phyloP scores from a whole-genome alignment of 805 yeast species.

The Kockiozyma suomiensis region DNA sequence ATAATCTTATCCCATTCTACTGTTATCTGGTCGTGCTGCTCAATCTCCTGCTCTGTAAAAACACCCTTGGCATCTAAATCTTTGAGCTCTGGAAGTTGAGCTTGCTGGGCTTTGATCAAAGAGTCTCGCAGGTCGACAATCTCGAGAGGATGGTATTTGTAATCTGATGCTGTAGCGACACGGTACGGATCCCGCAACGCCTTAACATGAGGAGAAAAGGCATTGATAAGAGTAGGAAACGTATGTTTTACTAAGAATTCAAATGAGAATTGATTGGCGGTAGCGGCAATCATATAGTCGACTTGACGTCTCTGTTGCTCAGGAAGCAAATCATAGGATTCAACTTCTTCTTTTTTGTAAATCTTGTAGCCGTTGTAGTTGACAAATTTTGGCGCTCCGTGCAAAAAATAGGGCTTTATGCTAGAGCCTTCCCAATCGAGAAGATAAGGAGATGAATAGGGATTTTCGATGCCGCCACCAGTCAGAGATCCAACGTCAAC shows the following conservation, averaged over 20 bases:
- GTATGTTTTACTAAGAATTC: conserved; percentile 71
- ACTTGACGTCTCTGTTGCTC: conserved; percentile 79
- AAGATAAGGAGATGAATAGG: conserved; percentile 49
- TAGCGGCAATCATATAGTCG: conserved; percentile 82
- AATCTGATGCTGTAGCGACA: conserved; percentile 27
- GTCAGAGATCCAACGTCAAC: conserved; percentile 37
- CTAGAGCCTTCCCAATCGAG: conserved; percentile 82
- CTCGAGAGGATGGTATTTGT: conserved; percentile 46
- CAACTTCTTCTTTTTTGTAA: conserved; percentile 74
- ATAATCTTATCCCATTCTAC: conserved; percentile 69
- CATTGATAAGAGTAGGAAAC: conserved; percentile 68
- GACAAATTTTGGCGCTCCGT: conserved; percentile 78
- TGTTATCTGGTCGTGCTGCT: conserved; percentile 58
- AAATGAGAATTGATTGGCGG: conserved; percentile 90
- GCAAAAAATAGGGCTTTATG: conserved; percentile 79
- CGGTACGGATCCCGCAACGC: conserved; percentile 43
- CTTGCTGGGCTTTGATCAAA: conserved; percentile 37
- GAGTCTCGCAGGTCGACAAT: conserved; percentile 41
- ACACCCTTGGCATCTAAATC: conserved; percentile 56
- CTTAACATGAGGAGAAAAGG: conserved; percentile 80
- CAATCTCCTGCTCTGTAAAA: conserved; percentile 61
- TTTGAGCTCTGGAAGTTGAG: conserved; percentile 37
- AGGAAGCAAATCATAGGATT: conserved; percentile 64
- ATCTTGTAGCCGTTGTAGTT: conserved; percentile 88
- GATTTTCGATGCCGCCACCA: conserved; percentile 18